Conservation (phyloP, 2,329 filamentous ascomycete genomes). For the Sclerotiophoma versabilis region DNA sequence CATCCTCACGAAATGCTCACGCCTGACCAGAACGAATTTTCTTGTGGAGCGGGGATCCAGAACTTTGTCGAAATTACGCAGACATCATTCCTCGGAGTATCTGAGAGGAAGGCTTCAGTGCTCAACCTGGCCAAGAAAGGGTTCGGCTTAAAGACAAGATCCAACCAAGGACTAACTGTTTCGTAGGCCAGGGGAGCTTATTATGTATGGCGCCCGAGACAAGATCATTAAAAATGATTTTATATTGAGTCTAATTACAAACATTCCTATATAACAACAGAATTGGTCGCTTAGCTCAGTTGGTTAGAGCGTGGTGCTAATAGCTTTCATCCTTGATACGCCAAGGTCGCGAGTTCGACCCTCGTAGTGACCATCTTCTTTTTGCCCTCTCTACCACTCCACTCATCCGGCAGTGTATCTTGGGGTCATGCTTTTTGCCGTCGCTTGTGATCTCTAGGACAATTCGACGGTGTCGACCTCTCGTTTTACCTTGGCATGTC, state of each 20-base stretch:
- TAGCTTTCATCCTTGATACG: slow-evolving; percentile 17
- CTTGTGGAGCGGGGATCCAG: neutral
- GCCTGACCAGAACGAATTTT: slow-evolving; percentile 15
- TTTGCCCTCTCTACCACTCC: neutral
- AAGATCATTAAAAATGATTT: neutral
- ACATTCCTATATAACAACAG: neutral
- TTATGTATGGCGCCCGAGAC: too few relatives aligned
- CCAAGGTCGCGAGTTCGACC: slow-evolving; percentile 25
- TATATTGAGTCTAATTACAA: neutral
- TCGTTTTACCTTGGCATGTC: neutral
- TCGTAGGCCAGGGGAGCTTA: too few relatives aligned
- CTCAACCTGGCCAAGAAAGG: too few relatives aligned
- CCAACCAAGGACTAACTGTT: too few relatives aligned
- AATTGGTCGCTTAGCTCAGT: slow-evolving; percentile 21
- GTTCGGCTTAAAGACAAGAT: too few relatives aligned
- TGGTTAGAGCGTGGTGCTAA: slow-evolving; percentile 25
- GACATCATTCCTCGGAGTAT: too few relatives aligned
- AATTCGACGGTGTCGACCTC: neutral
- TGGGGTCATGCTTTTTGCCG: neutral
- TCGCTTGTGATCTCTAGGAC: neutral
- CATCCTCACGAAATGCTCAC: slow-evolving; percentile 4
- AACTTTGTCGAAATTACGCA: neutral
- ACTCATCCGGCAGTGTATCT: too few relatives aligned
- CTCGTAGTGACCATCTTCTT: slow-evolving; percentile 20
- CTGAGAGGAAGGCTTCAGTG: too few relatives aligned